These are phyloP conservation scores for Kluyveromyces dobzhanskii DNA, from an alignment of 805 yeast species.

Conservation along the genomic window DNA sequence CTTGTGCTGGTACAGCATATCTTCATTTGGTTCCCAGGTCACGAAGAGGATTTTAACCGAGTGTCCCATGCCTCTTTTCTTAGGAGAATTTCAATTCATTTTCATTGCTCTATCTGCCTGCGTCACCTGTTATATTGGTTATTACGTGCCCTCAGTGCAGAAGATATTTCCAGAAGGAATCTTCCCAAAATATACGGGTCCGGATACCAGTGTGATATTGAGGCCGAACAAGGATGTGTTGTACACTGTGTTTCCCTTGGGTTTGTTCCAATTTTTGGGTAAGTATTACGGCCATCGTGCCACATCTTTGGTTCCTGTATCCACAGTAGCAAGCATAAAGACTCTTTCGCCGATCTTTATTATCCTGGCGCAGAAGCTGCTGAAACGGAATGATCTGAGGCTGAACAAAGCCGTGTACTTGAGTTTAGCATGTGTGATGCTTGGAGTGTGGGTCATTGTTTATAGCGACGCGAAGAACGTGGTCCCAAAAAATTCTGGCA, in stretches of 20 bases:
- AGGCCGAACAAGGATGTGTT: conserved; percentile 34
- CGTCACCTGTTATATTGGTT: conserved; percentile 31
- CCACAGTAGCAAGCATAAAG: conserved; percentile 64
- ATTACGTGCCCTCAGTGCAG: conserved; percentile 26
- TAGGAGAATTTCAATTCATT: conserved; percentile 57
- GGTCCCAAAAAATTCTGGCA: neutral
- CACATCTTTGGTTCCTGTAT: conserved; percentile 55
- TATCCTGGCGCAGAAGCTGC: conserved; percentile 44
- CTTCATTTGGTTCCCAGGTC: conserved; percentile 57
- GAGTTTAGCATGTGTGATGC: conserved; percentile 19
- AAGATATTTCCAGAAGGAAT: conserved; percentile 45
- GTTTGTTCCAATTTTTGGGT: conserved; percentile 57
- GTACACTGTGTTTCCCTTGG: conserved; percentile 51
- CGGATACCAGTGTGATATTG: conserved; percentile 13
- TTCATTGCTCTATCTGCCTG: conserved; percentile 40
- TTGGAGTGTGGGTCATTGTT: conserved; percentile 28
- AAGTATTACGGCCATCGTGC: conserved; percentile 57
- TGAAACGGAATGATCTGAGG: conserved; percentile 14
- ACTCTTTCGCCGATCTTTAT: conserved; percentile 58
- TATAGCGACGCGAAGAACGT: conserved; percentile 12
- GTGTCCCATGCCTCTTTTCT: conserved; percentile 53
- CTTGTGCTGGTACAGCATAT: conserved; percentile 51
- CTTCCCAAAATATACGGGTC: conserved; percentile 34
- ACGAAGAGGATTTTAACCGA: conserved; percentile 47
- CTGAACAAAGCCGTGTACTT: conserved; percentile 13